Evolutionary conservation across 2,329 filamentous ascomycete genomes (phyloP).

Genomic region (Dryadomyces quercus-mongolicae): DNA sequence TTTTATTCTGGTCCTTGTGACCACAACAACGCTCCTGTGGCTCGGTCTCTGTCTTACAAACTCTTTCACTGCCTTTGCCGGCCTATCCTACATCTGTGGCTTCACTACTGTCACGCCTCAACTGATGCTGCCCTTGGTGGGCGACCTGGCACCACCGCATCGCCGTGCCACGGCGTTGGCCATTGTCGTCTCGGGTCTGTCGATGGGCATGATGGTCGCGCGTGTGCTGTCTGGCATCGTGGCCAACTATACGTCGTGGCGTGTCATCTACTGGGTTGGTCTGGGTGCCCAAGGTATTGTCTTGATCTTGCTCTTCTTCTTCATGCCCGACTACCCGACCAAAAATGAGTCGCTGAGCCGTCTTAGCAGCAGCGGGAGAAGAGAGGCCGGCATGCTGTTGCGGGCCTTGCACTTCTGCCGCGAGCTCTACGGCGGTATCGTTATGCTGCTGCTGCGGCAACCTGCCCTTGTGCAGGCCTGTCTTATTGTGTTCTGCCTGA

Average conservation of each 20-base stretch:
- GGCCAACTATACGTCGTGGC: slow-evolving; percentile 62
- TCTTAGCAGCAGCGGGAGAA: neutral
- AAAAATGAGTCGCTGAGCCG: slow-evolving; percentile 47
- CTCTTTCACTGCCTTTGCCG: slow-evolving; percentile 52
- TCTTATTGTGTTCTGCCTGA: slow-evolving; percentile 50
- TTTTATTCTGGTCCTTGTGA: slow-evolving; percentile 55
- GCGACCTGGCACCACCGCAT: slow-evolving; percentile 59
- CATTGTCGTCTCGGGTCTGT: slow-evolving; percentile 62
- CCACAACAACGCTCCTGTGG: slow-evolving; percentile 58
- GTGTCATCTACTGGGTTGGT: slow-evolving; percentile 67
- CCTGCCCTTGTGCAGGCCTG: slow-evolving; percentile 60
- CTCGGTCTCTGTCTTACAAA: slow-evolving; percentile 59
- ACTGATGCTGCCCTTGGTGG: slow-evolving; percentile 68
- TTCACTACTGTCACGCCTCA: slow-evolving; percentile 71
- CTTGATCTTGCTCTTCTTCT: slow-evolving; percentile 51
- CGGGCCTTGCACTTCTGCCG: slow-evolving; percentile 44
- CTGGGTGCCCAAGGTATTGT: slow-evolving; percentile 60
- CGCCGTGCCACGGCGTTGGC: slow-evolving; percentile 58
- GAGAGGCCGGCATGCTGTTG: neutral
- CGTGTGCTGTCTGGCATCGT: slow-evolving; percentile 65
- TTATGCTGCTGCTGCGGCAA: slow-evolving; percentile 49
- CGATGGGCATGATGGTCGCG: slow-evolving; percentile 65
- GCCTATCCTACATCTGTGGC: slow-evolving; percentile 61
- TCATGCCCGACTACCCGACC: slow-evolving; percentile 71
- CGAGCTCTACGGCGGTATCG: slow-evolving; percentile 57